Conservation (phyloP, 1,139 yeast species). For the Kodamaea arcana region DNA sequence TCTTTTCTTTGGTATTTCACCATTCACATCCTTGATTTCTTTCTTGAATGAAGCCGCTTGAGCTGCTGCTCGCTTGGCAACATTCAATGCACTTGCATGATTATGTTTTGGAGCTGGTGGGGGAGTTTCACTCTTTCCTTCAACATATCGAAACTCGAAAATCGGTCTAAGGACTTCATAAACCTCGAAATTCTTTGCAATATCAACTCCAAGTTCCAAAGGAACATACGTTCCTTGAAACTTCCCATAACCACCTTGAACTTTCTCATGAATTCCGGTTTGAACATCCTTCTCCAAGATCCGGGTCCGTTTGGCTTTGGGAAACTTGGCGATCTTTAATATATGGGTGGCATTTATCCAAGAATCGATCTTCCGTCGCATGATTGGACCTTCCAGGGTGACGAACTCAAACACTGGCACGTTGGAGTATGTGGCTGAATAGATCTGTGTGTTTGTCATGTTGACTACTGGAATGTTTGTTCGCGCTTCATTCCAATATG, state of each 20-base stretch:
- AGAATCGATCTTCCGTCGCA: slow-evolving; percentile 77
- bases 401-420: slow-evolving; percentile 73
- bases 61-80: slow-evolving; percentile 41
- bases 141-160: slow-evolving; percentile 56
- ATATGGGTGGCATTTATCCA: slow-evolving; percentile 93
- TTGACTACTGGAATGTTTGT: too few species aligned
- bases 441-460: slow-evolving; percentile 45
- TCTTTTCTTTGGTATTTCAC: slow-evolving; percentile 40
- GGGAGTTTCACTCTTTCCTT: slow-evolving; percentile 59
- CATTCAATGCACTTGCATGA: slow-evolving; percentile 57
- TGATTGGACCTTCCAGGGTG: slow-evolving; percentile 69
- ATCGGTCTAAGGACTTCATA: slow-evolving; percentile 61
- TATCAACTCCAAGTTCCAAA: slow-evolving; percentile 49
- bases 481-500: too few species aligned
- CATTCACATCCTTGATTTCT: slow-evolving; percentile 17
- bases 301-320: slow-evolving; percentile 80
- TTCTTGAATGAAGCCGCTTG: slow-evolving; percentile 14
- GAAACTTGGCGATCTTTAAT: slow-evolving; percentile 79
- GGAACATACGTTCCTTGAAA: slow-evolving; percentile 97
- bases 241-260: slow-evolving; percentile 93
- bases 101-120: slow-evolving; percentile 85
- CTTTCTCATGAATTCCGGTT: slow-evolving; percentile 81
- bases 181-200: slow-evolving; percentile 69
- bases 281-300: slow-evolving; percentile 86
- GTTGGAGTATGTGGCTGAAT: slow-evolving; percentile 78